Evolutionary conservation across 768 basidiomycete species (phyloP), one percentile per base, ranked within the genome.

Genomic region (Mycena vitilis): DNA sequence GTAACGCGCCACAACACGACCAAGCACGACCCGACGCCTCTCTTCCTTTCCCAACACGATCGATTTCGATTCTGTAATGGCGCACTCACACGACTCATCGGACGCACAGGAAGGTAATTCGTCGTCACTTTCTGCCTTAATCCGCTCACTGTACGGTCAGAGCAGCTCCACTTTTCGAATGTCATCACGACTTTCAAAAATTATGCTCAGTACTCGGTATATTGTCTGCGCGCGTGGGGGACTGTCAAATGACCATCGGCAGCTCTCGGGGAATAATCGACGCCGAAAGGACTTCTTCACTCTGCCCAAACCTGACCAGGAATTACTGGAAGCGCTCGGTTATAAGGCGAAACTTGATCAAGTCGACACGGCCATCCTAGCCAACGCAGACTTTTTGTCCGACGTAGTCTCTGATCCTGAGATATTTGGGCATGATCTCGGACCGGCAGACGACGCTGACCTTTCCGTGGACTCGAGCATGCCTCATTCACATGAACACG

Each of bases 331-430:
- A 16, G 71, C 75, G 15, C 76, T 96, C 7, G 93, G 94, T 8
- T 96, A 94, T 78, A 88, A 90, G 71, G 81, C 88, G 65, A 95
- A 95, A 76, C 84, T 98, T 0, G 86, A 90, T 38, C 88, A 86
- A 34, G 91, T 94, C 15, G 96, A 98, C 79, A 81, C 87, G 10
- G 93, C 93, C 11, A 96, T 98, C 71, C 78, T 88, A 57, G 88
- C 82, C 58, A 98, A 97, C 73, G 91, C 93, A 1, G 82, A 90
- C 51, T 96, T 98, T 76, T 76, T 97, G 65, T 82, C 85, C 5
- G 81, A 86, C 68, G 91, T 97, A 70, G 89, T 94, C 13, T 89
- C 87, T 16, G 85, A 93, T 78, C 92, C 95, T 0, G 90, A 91
- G 73, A 94, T 97, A 34, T 96, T 96, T 73, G 91, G 88, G 18